Evolutionary conservation across 1,139 yeast species (phyloP).

Genomic region (Sugiyamaella grinbergsii): DNA sequence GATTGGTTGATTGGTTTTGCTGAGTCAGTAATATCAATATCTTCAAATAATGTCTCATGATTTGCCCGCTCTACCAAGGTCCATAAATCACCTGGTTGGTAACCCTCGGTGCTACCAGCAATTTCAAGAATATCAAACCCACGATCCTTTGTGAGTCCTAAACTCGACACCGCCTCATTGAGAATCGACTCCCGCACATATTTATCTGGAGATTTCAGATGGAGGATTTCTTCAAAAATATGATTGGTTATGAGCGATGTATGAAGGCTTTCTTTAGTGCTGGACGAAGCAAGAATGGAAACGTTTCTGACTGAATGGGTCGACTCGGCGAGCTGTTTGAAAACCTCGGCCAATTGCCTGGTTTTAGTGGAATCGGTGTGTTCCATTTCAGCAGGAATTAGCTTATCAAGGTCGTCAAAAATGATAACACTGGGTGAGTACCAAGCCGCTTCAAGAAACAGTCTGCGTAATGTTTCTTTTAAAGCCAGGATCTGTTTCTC

Average conservation of each 20-base stretch:
- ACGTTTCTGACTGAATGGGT: conserved; percentile 50
- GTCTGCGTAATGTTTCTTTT: conserved; percentile 52
- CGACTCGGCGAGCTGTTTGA: conserved; percentile 46
- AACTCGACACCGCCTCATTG: conserved; percentile 47
- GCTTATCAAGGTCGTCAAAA: conserved; percentile 77
- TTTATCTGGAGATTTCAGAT: conserved; percentile 71
- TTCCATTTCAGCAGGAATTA: conserved; percentile 73
- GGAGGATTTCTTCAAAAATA: conserved; percentile 63
- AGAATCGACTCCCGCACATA: conserved; percentile 58
- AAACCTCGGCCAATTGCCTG: conserved; percentile 57
- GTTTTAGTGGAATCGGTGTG: conserved; percentile 64
- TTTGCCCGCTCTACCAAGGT: conserved; percentile 72
- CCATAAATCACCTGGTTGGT: conserved; percentile 78
- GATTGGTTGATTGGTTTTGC: conserved; percentile 25
- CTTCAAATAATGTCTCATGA: conserved; percentile 48
- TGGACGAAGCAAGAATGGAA: conserved; percentile 58
- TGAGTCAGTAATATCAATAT: conserved; percentile 22
- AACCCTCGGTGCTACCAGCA: conserved; percentile 83
- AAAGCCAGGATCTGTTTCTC: conserved; percentile 61
- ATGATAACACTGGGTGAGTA: conserved; percentile 73
- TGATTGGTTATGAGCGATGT: conserved; percentile 65
- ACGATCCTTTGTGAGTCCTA: conserved; percentile 39
- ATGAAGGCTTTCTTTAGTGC: conserved; percentile 68
- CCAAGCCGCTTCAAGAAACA: conserved; percentile 72
- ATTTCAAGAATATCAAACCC: conserved; percentile 67